Evolutionary conservation across 2,329 filamentous ascomycete genomes (phyloP).

Genomic region (Ascochyta lentis): DNA sequence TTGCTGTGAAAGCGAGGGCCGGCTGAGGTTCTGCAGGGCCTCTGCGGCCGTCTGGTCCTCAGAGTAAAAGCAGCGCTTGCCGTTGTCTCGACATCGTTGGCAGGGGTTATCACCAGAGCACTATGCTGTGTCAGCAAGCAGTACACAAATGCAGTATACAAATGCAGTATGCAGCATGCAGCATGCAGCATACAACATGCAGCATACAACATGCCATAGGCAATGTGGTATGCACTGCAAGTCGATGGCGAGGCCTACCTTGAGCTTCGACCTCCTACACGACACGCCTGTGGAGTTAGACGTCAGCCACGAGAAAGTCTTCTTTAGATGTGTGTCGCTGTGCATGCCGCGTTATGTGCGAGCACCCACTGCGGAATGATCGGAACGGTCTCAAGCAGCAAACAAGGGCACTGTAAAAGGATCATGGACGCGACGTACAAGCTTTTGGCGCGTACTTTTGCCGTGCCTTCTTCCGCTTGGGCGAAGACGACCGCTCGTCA

Average conservation of each 20-base stretch:
- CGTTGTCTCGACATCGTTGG: conserved; percentile 44
- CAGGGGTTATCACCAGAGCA: conserved; percentile 47
- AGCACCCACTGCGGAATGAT: conserved; percentile 29
- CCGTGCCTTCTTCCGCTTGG: conserved; percentile 46
- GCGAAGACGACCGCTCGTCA: conserved; percentile 35
- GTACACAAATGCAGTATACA: no score
- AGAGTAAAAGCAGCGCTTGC: conserved; percentile 47
- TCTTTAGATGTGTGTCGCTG: neutral
- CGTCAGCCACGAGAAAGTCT: conserved; percentile 20
- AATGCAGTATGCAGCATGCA: neutral
- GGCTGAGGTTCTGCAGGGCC: conserved; percentile 46
- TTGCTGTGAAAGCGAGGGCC: conserved; percentile 34
- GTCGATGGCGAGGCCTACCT: conserved; percentile 25
- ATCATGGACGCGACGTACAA: conserved; percentile 33
- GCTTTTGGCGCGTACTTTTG: conserved; percentile 47
- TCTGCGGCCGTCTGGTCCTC: conserved; percentile 48
- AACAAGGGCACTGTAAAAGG: neutral
- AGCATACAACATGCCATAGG: no score
- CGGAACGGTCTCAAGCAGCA: conserved; percentile 17
- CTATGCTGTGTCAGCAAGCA: conserved; percentile 20
- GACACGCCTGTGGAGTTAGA: conserved; percentile 34
- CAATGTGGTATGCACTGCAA: neutral
- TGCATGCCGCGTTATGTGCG: neutral
- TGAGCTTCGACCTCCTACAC: conserved; percentile 46
- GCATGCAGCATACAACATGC: no score